Percentiles rank a stretch among this genome's conserved stretches.
phyloP scores from a whole-genome alignment of 1,284 basidiomycete genomes.

The Cryptococcus amylolentus region DNA sequence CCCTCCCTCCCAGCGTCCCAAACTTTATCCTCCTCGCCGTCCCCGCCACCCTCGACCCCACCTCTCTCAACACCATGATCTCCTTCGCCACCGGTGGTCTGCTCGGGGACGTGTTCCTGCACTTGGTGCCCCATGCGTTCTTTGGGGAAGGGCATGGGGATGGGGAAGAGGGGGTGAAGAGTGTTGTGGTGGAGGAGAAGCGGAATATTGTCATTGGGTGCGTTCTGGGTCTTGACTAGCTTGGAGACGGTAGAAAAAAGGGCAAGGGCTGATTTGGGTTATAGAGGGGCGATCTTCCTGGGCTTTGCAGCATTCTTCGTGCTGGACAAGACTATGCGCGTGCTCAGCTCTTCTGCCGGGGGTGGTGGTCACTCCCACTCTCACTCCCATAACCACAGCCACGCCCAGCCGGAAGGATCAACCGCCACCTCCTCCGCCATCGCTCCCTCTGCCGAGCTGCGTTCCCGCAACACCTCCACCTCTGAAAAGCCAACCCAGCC shows the following conservation, averaged over 20 bases:
- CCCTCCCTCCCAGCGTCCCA: constrained; percentile 59
- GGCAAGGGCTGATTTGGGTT: background rate
- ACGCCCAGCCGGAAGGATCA: constrained; percentile 27
- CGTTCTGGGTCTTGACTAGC: constrained; percentile 2
- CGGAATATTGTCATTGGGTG: constrained; percentile 80
- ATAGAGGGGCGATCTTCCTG: constrained; percentile 66
- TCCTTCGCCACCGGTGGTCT: constrained; percentile 67
- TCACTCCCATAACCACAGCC: constrained; percentile 41
- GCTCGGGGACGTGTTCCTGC: constrained; percentile 83
- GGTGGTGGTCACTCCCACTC: constrained; percentile 57
- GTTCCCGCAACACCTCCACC: constrained; percentile 30
- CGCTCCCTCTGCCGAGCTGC: constrained; percentile 25
- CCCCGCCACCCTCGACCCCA: constrained; percentile 72
- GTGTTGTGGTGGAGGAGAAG: constrained; percentile 80
- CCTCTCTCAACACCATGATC: constrained; percentile 84
- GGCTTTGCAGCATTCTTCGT: constrained; percentile 85
- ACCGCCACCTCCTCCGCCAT: constrained; percentile 7
- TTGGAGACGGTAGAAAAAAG: background rate
- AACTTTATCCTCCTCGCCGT: constrained; percentile 90
- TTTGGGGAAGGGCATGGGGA: constrained; percentile 73
- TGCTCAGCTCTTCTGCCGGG: constrained; percentile 56
- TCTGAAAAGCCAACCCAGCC: too few species aligned
- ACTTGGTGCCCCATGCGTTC: constrained; percentile 82
- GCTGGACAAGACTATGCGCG: constrained; percentile 83
- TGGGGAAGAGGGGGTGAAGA: constrained; percentile 53